Evolutionary conservation across 148 eudicot species (phyloP), one percentile per base, ranked within the genome.

Genomic region (Dianthus caryophyllus): DNA sequence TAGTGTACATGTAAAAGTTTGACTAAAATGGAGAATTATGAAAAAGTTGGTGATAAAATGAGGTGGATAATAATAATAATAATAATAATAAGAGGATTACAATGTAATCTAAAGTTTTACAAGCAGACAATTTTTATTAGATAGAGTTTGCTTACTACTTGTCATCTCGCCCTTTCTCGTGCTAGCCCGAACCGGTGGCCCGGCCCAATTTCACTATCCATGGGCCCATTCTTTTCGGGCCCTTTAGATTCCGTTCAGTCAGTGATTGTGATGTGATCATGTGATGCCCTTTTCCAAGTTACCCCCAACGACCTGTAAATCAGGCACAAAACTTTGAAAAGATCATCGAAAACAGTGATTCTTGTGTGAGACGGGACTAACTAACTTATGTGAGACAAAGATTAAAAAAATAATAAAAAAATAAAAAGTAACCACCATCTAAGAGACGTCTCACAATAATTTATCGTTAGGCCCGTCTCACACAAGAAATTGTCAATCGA

Each of bases 161-260:
- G 66, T 8, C 66, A 43, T 61, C 31, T 63, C 33, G 52, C 30
- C 66, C 50, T 43, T 62, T 41, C 49, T 62, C 1, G 66, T 57
- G 39, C 9, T 4, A 1, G 18, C 41, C 4, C 24, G 30, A 13
- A 18, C 22, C 29, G 51, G n/a, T n/a, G n/a, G 17, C 50, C 52
- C 18, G 38, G 7, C 38, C 21, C 52, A 16, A 0, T 43, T n/a
- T 5, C 13, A 15, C 44, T 63, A 39, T 9, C 20, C 17, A 49
- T 43, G 36, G 66, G 52, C 12, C 52, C 26, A 14, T 25, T 26
- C 21, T 0, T 21, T 63, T 17, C n/a, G 24, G 18, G 14, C 57
- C 55, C 36, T 25, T 46, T 46, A 63, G 51, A 63, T 63, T 63
- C 52, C 66, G 66, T 63, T 63, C 66, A 63, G 48, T 61, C 65